Evolutionary conservation across 2,329 filamentous ascomycete genomes (phyloP).

Genomic region (Neofusicoccum umdonicola): DNA sequence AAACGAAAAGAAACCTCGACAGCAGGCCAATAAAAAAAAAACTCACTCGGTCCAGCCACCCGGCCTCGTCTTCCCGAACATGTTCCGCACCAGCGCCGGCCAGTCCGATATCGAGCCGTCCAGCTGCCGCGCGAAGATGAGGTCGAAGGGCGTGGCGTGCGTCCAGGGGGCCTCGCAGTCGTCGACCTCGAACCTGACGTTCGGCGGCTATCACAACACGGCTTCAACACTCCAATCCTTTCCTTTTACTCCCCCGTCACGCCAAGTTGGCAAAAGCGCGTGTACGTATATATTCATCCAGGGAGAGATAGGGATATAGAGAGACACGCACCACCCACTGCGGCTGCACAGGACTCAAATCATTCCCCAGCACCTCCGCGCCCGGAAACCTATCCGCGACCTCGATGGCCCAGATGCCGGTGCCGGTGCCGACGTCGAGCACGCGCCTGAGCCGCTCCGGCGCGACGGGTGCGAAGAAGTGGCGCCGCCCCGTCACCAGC

Average conservation of each 20-base stretch:
- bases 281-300: no score
- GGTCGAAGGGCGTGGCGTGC: slow-evolving; percentile 54
- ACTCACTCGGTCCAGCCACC: slow-evolving; percentile 48
- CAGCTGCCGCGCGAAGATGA: slow-evolving; percentile 55
- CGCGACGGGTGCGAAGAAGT: slow-evolving; percentile 23
- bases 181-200: slow-evolving; percentile 62
- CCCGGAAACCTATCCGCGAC: slow-evolving; percentile 18
- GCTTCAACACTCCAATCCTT: no score
- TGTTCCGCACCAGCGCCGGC: slow-evolving; percentile 46
- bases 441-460: slow-evolving; percentile 12
- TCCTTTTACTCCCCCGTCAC: no score
- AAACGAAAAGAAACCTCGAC: no score
- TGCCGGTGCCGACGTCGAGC: slow-evolving; percentile 29
- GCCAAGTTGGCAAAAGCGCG: no score
- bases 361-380: slow-evolving; percentile 28
- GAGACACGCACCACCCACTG: slow-evolving; percentile 20
- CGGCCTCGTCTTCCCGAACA: slow-evolving; percentile 33
- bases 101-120: slow-evolving; percentile 55
- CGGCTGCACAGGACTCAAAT: slow-evolving; percentile 52
- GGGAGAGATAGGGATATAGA: no score
- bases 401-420: slow-evolving; percentile 31
- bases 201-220: slow-evolving; percentile 44
- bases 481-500: slow-evolving; percentile 29
- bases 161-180: slow-evolving; percentile 60
- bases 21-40: no score